Evolutionary conservation across 371 early-diverging fungal species (phyloP).

Genomic region (Mortierella sp.): DNA sequence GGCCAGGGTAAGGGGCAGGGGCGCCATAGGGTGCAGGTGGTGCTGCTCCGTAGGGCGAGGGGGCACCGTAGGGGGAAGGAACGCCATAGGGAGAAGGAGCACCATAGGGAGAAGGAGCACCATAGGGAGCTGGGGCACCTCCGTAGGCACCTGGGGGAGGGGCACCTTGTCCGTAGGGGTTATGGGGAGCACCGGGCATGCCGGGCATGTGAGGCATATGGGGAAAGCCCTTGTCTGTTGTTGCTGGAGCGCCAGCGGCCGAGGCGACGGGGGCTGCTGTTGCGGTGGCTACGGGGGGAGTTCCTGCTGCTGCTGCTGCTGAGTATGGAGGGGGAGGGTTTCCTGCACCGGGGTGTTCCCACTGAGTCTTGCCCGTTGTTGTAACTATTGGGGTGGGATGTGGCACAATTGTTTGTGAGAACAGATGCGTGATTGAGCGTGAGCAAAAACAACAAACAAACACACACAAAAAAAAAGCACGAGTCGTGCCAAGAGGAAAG

Average conservation of each 20-base stretch:
- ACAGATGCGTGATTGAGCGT: neutral
- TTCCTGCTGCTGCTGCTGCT: neutral
- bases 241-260: neutral
- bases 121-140: conserved; percentile 14
- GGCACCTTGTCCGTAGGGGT: conserved; percentile 13
- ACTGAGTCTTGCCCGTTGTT: conserved; percentile 44
- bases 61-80: conserved; percentile 23
- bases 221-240: conserved; percentile 29
- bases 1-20: neutral
- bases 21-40: conserved; percentile 16
- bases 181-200: conserved; percentile 10
- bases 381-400: conserved; percentile 22
- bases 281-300: conserved; percentile 9
- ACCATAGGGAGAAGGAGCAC: conserved; percentile 5
- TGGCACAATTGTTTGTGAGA: neutral
- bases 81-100: conserved; percentile 33
- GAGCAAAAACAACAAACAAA: neutral
- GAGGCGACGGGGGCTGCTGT: conserved; percentile 14
- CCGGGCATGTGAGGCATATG: conserved; percentile 9
- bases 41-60: conserved; percentile 16
- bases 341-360: conserved; percentile 36
- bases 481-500: neutral
- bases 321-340: conserved; percentile 24
- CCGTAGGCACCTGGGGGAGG: conserved; percentile 20
- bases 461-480: neutral